phyloP scores from a whole-genome alignment of 2,329 filamentous ascomycete genomes.

The Xylaria sp. region DNA sequence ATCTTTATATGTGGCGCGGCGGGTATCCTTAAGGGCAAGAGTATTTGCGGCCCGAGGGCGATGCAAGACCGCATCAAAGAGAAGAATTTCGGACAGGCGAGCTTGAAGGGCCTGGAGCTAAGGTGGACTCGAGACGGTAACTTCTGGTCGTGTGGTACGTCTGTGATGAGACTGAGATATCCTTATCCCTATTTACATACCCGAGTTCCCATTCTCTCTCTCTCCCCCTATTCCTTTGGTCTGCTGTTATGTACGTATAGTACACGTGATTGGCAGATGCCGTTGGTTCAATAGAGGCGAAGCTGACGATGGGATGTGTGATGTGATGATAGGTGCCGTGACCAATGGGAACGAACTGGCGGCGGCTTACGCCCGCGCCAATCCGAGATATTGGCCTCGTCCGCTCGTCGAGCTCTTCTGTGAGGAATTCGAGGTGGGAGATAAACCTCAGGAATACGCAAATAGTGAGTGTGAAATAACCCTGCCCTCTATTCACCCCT shows the following conservation, averaged over 20 bases:
- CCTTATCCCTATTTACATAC: no score
- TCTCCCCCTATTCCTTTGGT: no score
- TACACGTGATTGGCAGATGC: no score
- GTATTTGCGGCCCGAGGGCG: slow-evolving; percentile 53
- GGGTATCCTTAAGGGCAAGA: slow-evolving; percentile 53
- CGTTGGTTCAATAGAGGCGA: no score
- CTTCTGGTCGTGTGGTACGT: slow-evolving; percentile 60
- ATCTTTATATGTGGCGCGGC: slow-evolving; percentile 55
- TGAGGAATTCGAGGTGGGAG: slow-evolving; percentile 54
- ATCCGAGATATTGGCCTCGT: slow-evolving; percentile 49
- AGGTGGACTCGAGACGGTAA: slow-evolving; percentile 60
- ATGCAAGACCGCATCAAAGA: slow-evolving; percentile 48
- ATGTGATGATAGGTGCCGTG: slow-evolving; percentile 54
- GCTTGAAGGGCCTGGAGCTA: slow-evolving; percentile 52
- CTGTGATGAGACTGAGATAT: not conserved
- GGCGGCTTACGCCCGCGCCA: slow-evolving; percentile 55
- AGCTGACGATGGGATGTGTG: not conserved
- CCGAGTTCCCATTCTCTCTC: no score
- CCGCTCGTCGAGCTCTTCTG: slow-evolving; percentile 52
- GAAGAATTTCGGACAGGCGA: slow-evolving; percentile 47
- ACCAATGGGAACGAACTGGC: slow-evolving; percentile 64
- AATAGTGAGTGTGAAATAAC: slow-evolving; percentile 41
- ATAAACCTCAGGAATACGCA: slow-evolving; percentile 52
- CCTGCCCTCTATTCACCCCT: no score
- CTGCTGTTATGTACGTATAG: no score